Evolutionary conservation across 2,329 filamentous ascomycete species (phyloP).

Genomic region (Phaeosphaeria sp.): DNA sequence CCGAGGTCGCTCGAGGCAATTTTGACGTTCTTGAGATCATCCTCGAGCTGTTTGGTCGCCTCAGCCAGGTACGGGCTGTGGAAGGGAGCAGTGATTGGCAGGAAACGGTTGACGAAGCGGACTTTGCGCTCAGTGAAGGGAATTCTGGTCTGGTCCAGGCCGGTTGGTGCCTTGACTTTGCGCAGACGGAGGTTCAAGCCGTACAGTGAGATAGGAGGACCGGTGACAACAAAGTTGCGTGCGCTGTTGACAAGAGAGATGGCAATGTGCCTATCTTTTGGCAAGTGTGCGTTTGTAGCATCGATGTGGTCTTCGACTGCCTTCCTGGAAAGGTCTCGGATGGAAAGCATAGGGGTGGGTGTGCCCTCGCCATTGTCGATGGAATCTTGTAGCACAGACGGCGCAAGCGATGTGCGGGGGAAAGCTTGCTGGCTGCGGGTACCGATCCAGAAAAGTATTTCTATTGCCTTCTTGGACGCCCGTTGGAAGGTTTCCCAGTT

Average conservation of each 20-base stretch:
- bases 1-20: constrained; percentile 77
- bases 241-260: constrained; percentile 97
- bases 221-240: constrained; percentile 94
- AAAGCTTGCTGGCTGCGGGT: constrained; percentile 97
- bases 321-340: constrained; percentile 85
- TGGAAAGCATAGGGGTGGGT: constrained; percentile 97
- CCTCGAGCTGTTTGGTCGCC: constrained; percentile 81
- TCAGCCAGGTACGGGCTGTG: constrained; percentile 92
- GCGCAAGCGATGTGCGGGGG: constrained; percentile 90
- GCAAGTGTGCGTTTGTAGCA: constrained; percentile 94
- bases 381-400: constrained; percentile 89
- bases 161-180: constrained; percentile 97
- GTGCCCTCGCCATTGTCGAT: constrained; percentile 92
- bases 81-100: constrained; percentile 97
- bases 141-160: constrained; percentile 91
- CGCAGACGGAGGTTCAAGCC: constrained; percentile 93
- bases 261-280: constrained; percentile 87
- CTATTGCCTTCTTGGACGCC: constrained; percentile 79
- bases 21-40: constrained; percentile 82
- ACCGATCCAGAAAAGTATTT: constrained; percentile 98
- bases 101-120: constrained; percentile 94
- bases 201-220: constrained; percentile 93
- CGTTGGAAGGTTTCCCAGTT: constrained; percentile 93
- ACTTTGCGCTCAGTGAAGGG: constrained; percentile 96
- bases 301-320: constrained; percentile 97